Evolutionary conservation across 257 asterid species (phyloP).

Genomic region (Rehmannia glutinosa): DNA sequence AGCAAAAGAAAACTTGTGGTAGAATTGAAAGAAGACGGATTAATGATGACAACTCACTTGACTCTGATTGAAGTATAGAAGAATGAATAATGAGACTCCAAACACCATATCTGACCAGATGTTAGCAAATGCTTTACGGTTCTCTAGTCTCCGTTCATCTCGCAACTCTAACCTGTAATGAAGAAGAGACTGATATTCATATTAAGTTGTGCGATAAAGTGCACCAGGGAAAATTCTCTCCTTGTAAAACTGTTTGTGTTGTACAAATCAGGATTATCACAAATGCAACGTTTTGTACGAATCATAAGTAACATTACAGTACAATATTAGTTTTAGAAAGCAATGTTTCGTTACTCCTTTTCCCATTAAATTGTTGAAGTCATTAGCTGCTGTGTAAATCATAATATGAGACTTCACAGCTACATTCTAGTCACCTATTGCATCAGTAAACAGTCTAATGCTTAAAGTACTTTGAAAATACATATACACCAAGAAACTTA

Average conservation of each 20-base stretch:
- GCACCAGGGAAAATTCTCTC: not conserved
- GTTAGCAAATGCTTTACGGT: conserved; percentile 91
- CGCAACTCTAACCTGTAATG: conserved; percentile 70
- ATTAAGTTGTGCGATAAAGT: not conserved
- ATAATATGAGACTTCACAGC: not conserved
- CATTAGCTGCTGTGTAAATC: not conserved
- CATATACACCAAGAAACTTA: conserved; percentile 31
- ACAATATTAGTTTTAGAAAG: not conserved
- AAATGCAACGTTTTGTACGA: not conserved
- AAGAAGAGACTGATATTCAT: conserved; percentile 1
- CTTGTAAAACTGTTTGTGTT: not conserved
- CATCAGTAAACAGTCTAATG: not conserved
- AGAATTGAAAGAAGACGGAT: conserved; percentile 6
- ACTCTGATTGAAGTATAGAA: conserved; percentile 71
- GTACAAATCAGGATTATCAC: not conserved
- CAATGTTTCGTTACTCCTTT: not conserved
- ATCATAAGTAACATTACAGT: not conserved
- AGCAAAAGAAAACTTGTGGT: not conserved
- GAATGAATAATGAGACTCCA: conserved; percentile 79
- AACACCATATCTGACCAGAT: conserved; percentile 91
- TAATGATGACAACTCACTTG: conserved; percentile 57
- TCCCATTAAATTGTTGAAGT: not conserved
- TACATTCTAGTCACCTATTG: not conserved
- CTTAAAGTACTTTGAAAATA: not conserved
- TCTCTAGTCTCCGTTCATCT: conserved; percentile 86